Conservation (phyloP, 148 eudicot species). For the Vaccinium darrowii region DNA sequence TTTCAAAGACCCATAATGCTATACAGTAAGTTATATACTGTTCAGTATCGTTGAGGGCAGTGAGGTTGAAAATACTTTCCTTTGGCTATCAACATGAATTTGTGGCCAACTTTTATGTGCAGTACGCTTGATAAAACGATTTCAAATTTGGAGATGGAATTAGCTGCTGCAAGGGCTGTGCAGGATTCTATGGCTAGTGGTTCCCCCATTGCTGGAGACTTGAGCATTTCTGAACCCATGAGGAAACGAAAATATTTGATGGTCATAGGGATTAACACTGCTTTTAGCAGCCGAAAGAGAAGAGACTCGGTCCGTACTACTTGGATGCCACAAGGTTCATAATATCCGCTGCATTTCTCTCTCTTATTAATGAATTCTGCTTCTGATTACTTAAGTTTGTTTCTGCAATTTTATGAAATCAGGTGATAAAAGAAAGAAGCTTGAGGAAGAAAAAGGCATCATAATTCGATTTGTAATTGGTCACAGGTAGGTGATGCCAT, state of each 20-base stretch:
- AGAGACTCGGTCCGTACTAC: constrained; percentile 94
- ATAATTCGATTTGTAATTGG: constrained; percentile 86
- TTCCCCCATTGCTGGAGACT: constrained; percentile 52
- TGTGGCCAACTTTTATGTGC: constrained; percentile 17
- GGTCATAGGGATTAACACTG: constrained; percentile 88
- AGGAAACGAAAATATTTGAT: constrained; percentile 73
- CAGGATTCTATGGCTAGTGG: constrained; percentile 77
- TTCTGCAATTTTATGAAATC: not conserved
- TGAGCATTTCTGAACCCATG: constrained; percentile 32
- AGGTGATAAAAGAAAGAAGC: constrained; percentile 78
- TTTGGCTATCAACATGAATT: not conserved
- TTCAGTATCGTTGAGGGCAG: constrained; percentile 2
- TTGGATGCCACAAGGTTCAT: constrained; percentile 92
- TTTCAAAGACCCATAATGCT: constrained; percentile 50
- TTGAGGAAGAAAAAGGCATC: constrained; percentile 91
- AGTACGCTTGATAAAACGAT: constrained; percentile 83
- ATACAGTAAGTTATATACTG: constrained; percentile 51
- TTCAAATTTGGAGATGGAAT: constrained; percentile 86
- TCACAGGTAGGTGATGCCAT: constrained; percentile 56
- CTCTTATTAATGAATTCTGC: constrained; percentile 4
- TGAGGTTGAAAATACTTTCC: not conserved
- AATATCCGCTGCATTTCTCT: not conserved
- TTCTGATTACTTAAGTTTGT: not conserved
- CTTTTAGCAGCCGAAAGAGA: constrained; percentile 89
- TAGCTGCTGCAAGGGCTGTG: constrained; percentile 88